Conservation (phyloP, 371 early-diverging fungal species). For the Funneliformis caledonium region DNA sequence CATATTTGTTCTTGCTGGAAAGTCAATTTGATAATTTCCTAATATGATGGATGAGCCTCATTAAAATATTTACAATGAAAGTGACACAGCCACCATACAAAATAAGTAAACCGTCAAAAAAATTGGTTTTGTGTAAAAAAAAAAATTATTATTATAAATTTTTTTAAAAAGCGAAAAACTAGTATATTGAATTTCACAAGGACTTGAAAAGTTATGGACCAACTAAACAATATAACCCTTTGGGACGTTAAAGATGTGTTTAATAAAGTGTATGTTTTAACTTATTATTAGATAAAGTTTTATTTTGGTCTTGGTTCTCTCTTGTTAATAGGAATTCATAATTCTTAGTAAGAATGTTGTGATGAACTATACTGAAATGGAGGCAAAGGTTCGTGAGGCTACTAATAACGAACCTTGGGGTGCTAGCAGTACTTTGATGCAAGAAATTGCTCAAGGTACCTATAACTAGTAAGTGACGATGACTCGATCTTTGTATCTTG, state of each 20-base stretch:
- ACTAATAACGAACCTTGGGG: conserved; percentile 91
- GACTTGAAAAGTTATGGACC: conserved; percentile 12
- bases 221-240: conserved; percentile 35
- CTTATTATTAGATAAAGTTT: neutral
- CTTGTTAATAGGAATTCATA: neutral
- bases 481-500: neutral
- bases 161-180: too few species aligned
- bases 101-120: too few species aligned
- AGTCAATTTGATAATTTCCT: too few species aligned
- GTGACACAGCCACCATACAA: too few species aligned
- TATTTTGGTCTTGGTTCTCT: neutral
- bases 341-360: conserved; percentile 53
- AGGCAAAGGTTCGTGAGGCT: conserved; percentile 86
- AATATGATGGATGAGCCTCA: too few species aligned
- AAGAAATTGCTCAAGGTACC: conserved; percentile 86
- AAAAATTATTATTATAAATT: too few species aligned
- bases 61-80: too few species aligned
- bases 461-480: conserved; percentile 67
- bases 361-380: conserved; percentile 86
- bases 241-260: conserved; percentile 46
- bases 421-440: conserved; percentile 89
- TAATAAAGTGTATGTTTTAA: conserved; percentile 44
- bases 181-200: neutral
- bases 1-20: too few species aligned
- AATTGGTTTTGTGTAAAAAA: too few species aligned